A percentile compares a stretch with the other conserved stretches of the same genome.
Evolutionary conservation across 2,329 filamentous ascomycete genomes (phyloP).

Genomic region (Hymenoscyphus fraxineus): DNA sequence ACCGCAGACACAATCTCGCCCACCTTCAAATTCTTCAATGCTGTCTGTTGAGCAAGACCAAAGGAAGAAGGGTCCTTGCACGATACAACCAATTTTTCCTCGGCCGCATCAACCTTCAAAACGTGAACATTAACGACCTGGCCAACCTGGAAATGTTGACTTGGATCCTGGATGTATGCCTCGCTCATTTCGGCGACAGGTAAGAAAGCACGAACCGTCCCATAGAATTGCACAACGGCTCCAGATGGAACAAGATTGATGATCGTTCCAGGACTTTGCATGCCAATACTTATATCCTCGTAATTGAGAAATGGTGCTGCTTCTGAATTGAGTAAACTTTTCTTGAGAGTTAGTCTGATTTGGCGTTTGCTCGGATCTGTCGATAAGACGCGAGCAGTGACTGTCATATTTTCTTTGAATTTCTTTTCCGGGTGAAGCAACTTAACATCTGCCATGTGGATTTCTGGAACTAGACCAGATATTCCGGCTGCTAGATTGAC

Average conservation of each 20-base stretch:
- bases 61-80: slow-evolving; percentile 86
- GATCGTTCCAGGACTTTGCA: slow-evolving; percentile 81
- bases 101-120: slow-evolving; percentile 71
- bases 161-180: slow-evolving; percentile 85
- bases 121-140: slow-evolving; percentile 91
- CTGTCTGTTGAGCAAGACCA: slow-evolving; percentile 69
- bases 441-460: slow-evolving; percentile 82
- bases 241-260: slow-evolving; percentile 74
- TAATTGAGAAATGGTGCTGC: slow-evolving; percentile 74
- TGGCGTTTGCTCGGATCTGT: slow-evolving; percentile 71
- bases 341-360: slow-evolving; percentile 87
- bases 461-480: slow-evolving; percentile 80
- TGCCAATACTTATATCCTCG: slow-evolving; percentile 66
- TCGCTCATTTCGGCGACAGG: slow-evolving; percentile 98
- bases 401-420: slow-evolving; percentile 78
- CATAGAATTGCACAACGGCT: slow-evolving; percentile 91
- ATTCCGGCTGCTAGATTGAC: slow-evolving; percentile 84
- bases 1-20: slow-evolving; percentile 74
- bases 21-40: slow-evolving; percentile 68
- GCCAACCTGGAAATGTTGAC: slow-evolving; percentile 81
- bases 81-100: slow-evolving; percentile 74
- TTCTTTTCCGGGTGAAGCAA: slow-evolving; percentile 95
- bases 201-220: slow-evolving; percentile 76
- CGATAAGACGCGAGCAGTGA: slow-evolving; percentile 83
- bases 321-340: slow-evolving; percentile 88